A percentile compares a stretch with the other conserved stretches of the same genome.
phyloP scores from a whole-genome alignment of 2,329 filamentous ascomycete genomes.

The Fusarium fujikuroi region DNA sequence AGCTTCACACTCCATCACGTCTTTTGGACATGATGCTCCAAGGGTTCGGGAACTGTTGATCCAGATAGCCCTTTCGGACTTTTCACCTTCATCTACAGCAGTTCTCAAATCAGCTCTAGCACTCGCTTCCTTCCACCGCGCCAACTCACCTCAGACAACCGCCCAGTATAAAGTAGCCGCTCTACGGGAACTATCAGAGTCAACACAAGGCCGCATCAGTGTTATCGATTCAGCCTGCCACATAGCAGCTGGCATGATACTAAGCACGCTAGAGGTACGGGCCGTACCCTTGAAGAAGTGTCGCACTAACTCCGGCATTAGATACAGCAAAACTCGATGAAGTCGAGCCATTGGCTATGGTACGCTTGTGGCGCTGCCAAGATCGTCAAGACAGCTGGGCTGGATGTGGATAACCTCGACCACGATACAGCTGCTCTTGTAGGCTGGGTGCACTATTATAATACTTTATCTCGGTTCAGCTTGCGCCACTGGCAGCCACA shows the following conservation, averaged over 20 bases:
- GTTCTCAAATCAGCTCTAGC: constrained; percentile 24
- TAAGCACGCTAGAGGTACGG: constrained; percentile 29
- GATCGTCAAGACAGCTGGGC: constrained; percentile 14
- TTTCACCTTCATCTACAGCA: constrained; percentile 10
- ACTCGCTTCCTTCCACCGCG: constrained; percentile 25
- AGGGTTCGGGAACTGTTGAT: constrained; percentile 16
- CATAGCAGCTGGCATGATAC: constrained; percentile 33
- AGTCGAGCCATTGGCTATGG: constrained; percentile 37
- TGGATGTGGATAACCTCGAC: constrained; percentile 7
- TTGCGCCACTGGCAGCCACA: constrained; percentile 34
- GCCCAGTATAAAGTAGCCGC: constrained; percentile 21
- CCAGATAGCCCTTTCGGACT: constrained; percentile 30
- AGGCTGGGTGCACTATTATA: constrained; percentile 32
- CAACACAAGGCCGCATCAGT: background rate
- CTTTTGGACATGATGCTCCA: constrained; percentile 21
- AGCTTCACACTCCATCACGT: constrained; percentile 26
- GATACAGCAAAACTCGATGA: constrained; percentile 30
- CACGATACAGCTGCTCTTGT: constrained; percentile 18
- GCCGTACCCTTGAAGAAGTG: rapidly evolving
- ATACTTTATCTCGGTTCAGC: constrained; percentile 26
- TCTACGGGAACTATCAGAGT: constrained; percentile 9
- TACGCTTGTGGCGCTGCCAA: constrained; percentile 30
- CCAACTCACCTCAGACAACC: rapidly evolving
- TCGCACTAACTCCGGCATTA: background rate
- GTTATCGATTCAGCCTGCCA: constrained; percentile 21